Conservation (phyloP, 2,329 filamentous ascomycete genomes). For the Fusarium sarcochroum region DNA sequence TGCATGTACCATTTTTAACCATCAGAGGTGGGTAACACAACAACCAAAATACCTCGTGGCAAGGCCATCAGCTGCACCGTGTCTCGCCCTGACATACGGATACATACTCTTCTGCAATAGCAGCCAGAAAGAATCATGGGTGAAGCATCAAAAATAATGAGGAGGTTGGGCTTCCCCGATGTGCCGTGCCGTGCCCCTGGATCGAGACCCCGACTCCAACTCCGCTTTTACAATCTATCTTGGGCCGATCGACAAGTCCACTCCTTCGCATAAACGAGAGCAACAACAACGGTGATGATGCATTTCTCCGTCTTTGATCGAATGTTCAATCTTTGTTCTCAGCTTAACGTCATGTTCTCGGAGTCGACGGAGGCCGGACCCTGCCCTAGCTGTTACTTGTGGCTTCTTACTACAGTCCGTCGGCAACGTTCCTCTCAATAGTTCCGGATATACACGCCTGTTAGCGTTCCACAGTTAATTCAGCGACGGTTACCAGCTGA, state of each 20-base stretch:
- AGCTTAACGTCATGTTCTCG: slow-evolving; percentile 10
- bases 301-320: slow-evolving; percentile 1
- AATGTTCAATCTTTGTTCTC: background rate
- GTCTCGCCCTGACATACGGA: slow-evolving; percentile 35
- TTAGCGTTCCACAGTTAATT: slow-evolving; percentile 6
- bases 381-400: slow-evolving; percentile 1
- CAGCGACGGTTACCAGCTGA: slow-evolving; percentile 8
- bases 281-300: slow-evolving; percentile 20
- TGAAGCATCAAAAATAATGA: slow-evolving; percentile 15
- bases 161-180: slow-evolving; percentile 8
- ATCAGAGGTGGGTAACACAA: slow-evolving; percentile 7
- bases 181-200: slow-evolving; percentile 6
- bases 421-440: slow-evolving; percentile 25
- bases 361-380: slow-evolving; percentile 10
- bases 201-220: slow-evolving; percentile 18
- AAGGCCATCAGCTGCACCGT: slow-evolving; percentile 13
- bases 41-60: slow-evolving; percentile 30
- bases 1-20: slow-evolving; percentile 2
- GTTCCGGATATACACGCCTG: slow-evolving; percentile 6
- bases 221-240: slow-evolving; percentile 11
- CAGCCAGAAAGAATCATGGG: slow-evolving; percentile 1
- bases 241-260: slow-evolving; percentile 35
- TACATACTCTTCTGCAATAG: background rate
- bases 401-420: slow-evolving; percentile 10
- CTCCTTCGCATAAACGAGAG: slow-evolving; percentile 41